phyloP scores from a whole-genome alignment of 2,329 filamentous ascomycete genomes.

The Sporothrix luriei region DNA sequence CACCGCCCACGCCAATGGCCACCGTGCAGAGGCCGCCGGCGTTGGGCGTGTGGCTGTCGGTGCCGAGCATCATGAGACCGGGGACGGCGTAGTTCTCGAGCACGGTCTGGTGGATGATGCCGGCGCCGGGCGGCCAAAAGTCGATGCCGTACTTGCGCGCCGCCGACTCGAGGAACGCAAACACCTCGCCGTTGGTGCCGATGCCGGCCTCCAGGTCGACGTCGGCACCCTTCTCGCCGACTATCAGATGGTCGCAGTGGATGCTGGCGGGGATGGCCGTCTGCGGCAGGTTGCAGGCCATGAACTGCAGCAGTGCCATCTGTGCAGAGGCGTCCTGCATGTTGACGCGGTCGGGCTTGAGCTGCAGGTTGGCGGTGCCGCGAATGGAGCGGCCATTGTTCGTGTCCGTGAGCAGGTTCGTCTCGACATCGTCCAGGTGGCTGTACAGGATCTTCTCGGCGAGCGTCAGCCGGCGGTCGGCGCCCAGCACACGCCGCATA shows the following conservation, averaged over 20 bases:
- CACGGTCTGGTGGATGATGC: constrained; percentile 97
- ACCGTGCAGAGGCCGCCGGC: constrained; percentile 92
- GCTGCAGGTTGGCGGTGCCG: constrained; percentile 88
- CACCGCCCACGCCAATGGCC: constrained; percentile 95
- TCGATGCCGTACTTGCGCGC: constrained; percentile 90
- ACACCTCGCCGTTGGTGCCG: constrained; percentile 91
- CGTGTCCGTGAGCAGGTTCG: constrained; percentile 80
- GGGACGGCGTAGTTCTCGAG: constrained; percentile 98
- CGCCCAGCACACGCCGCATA: constrained; percentile 72
- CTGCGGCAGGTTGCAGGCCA: constrained; percentile 86
- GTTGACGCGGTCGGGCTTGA: constrained; percentile 95
- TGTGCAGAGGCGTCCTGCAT: constrained; percentile 99
- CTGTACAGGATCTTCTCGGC: constrained; percentile 99
- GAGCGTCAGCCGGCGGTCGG: constrained; percentile 68
- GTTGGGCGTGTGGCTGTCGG: constrained; percentile 96
- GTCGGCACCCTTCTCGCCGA: constrained; percentile 87
- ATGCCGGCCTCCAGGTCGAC: constrained; percentile 84
- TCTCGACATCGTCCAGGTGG: constrained; percentile 86
- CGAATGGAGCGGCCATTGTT: constrained; percentile 82
- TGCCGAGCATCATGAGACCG: constrained; percentile 97
- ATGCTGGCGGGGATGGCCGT: constrained; percentile 96
- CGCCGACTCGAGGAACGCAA: constrained; percentile 93
- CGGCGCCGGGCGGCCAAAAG: constrained; percentile 91
- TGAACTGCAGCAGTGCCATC: constrained; percentile 98
- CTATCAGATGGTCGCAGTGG: constrained; percentile 98